phyloP scores from a whole-genome alignment of 306 rosid species.

The Alnus rubra region DNA sequence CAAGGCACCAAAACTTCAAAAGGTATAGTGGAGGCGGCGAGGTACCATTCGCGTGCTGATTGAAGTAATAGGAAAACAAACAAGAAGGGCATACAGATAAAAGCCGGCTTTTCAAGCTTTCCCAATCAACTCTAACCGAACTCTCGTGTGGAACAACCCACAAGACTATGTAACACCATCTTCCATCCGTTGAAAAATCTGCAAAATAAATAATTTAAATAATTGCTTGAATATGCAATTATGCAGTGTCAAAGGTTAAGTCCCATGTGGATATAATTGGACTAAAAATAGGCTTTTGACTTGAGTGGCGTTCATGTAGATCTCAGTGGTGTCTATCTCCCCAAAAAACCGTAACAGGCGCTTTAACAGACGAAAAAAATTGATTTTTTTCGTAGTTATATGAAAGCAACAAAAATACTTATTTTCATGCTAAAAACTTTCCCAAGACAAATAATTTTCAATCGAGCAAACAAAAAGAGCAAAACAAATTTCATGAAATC shows the following conservation, averaged over 20 bases:
- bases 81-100: slow-evolving; percentile 67
- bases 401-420: background rate
- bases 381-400: too few relatives aligned
- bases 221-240: background rate
- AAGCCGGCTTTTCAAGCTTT: slow-evolving; percentile 61
- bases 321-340: too few relatives aligned
- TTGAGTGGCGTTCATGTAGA: too few relatives aligned
- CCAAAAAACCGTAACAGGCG: too few relatives aligned
- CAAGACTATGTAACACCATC: slow-evolving; percentile 74
- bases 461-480: background rate
- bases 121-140: slow-evolving; percentile 64
- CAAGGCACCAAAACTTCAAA: slow-evolving; percentile 66
- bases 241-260: too few relatives aligned
- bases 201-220: slow-evolving; percentile 22
- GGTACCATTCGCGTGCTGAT: slow-evolving; percentile 36
- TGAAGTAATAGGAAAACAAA: slow-evolving; percentile 49
- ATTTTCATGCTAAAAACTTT: background rate
- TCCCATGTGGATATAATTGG: too few relatives aligned
- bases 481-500: background rate
- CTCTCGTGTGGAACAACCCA: slow-evolving; percentile 67
- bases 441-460: background rate
- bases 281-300: too few relatives aligned
- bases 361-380: too few relatives aligned
- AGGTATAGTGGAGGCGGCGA: slow-evolving; percentile 56
- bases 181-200: slow-evolving; percentile 87